phyloP scores from a whole-genome alignment of 805 yeast genomes.

The Barnettozyma sucrosica region DNA sequence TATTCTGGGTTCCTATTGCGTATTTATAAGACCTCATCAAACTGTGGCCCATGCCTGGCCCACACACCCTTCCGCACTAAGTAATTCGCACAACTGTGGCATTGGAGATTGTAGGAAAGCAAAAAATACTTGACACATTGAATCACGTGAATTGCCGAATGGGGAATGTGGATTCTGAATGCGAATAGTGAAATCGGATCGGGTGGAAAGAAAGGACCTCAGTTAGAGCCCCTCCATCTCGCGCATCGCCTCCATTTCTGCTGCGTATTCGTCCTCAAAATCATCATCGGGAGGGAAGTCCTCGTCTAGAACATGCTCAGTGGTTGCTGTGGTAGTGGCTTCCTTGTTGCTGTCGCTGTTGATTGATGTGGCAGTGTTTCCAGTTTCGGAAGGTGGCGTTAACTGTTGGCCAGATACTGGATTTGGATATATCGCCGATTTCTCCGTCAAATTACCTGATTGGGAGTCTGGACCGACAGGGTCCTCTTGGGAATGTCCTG shows the following conservation, averaged over 20 bases:
- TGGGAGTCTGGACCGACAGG: neutral
- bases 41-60: neutral
- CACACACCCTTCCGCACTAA: neutral
- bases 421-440: neutral
- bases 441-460: neutral
- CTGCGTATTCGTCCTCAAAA: constrained; percentile 19
- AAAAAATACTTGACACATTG: neutral
- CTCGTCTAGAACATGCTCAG: neutral
- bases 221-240: constrained; percentile 4
- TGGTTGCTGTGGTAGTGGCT: neutral
- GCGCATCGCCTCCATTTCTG: constrained; percentile 22
- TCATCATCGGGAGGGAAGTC: constrained; percentile 11
- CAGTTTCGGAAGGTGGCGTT: neutral
- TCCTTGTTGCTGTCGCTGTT: neutral
- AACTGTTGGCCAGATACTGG: neutral
- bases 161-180: neutral
- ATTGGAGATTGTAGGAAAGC: neutral
- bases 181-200: neutral
- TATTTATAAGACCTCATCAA: neutral
- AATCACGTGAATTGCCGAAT: neutral
- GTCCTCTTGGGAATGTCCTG: neutral
- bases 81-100: neutral
- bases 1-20: neutral
- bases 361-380: neutral
- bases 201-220: neutral